Conservation (phyloP, 2,329 filamentous ascomycete species). For the Ceratocystiopsis brevicomis region DNA sequence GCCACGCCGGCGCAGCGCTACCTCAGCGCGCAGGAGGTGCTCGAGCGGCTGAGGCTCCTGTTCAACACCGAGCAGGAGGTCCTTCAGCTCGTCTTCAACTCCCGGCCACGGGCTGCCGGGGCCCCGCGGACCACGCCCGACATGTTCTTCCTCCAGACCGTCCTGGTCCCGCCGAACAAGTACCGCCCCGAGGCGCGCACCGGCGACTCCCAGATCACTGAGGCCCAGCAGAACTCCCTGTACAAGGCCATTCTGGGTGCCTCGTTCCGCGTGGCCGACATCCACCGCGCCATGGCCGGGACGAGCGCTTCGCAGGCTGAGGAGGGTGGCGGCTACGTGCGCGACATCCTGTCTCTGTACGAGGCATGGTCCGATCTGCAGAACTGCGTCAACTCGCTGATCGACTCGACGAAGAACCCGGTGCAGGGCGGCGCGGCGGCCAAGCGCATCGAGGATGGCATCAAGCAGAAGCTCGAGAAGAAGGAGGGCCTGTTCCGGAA, state of each 20-base stretch:
- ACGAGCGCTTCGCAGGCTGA: slow-evolving; percentile 9
- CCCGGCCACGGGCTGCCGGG: slow-evolving; percentile 40
- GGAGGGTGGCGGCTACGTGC: no score
- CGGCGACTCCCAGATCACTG: slow-evolving; percentile 62
- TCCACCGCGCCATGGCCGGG: slow-evolving; percentile 48
- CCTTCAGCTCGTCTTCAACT: slow-evolving; percentile 66
- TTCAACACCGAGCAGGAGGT: slow-evolving; percentile 81
- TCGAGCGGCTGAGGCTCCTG: slow-evolving; percentile 55
- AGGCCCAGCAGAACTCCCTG: slow-evolving; percentile 71
- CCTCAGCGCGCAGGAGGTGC: slow-evolving; percentile 67
- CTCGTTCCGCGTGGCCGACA: slow-evolving; percentile 54
- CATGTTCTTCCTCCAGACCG: slow-evolving; percentile 82
- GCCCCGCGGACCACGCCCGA: slow-evolving; percentile 44
- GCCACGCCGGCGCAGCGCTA: slow-evolving; percentile 42
- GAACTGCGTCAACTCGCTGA: slow-evolving; percentile 77
- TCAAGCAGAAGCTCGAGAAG: slow-evolving; percentile 96
- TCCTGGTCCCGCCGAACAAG: slow-evolving; percentile 81
- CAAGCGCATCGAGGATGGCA: slow-evolving; percentile 69
- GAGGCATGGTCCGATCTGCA: slow-evolving; percentile 71
- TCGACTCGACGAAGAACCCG: slow-evolving; percentile 76
- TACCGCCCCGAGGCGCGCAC: slow-evolving; percentile 76
- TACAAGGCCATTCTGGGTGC: slow-evolving; percentile 70
- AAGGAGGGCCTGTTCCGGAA: slow-evolving; percentile 96
- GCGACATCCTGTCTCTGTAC: slow-evolving; percentile 59
- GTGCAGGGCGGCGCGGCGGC: slow-evolving; percentile 62